Evolutionary conservation across 805 yeast genomes (phyloP).

Genomic region (Lipomyces orientalis): DNA sequence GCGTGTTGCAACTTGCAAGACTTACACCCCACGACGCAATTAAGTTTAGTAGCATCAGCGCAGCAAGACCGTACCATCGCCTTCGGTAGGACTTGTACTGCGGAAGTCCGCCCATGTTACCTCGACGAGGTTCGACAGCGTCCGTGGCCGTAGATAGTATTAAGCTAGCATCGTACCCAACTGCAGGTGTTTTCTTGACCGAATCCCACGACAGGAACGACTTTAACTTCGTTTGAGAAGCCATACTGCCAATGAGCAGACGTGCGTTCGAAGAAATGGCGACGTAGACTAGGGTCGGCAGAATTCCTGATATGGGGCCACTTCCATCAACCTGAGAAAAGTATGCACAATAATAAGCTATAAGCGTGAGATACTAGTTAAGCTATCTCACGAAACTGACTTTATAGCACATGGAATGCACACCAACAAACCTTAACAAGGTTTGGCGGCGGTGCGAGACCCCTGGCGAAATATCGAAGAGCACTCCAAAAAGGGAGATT

Average conservation of each 20-base stretch:
- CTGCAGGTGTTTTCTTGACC: neutral
- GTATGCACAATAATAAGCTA: no score
- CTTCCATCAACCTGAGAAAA: no score
- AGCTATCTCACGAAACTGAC: no score
- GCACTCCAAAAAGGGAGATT: no score
- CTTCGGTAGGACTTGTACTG: constrained; percentile 42
- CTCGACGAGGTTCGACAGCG: neutral
- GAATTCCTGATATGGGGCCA: no score
- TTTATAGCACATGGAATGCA: no score
- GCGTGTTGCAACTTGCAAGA: neutral
- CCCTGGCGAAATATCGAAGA: no score
- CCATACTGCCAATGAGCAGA: neutral
- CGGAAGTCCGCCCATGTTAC: neutral
- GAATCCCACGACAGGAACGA: neutral
- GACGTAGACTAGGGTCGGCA: no score
- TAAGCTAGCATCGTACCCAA: neutral
- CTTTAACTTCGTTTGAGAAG: neutral
- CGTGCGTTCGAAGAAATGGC: neutral
- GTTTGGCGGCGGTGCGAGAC: no score
- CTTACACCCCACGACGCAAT: constrained; percentile 44
- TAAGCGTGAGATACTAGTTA: no score
- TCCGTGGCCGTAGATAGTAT: neutral
- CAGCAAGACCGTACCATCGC: constrained; percentile 45
- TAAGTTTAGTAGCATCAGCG: constrained; percentile 42
- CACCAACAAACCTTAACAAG: no score